Conservation (phyloP, 2,329 filamentous ascomycete species). For the Ploettnerulaceae sp. region DNA sequence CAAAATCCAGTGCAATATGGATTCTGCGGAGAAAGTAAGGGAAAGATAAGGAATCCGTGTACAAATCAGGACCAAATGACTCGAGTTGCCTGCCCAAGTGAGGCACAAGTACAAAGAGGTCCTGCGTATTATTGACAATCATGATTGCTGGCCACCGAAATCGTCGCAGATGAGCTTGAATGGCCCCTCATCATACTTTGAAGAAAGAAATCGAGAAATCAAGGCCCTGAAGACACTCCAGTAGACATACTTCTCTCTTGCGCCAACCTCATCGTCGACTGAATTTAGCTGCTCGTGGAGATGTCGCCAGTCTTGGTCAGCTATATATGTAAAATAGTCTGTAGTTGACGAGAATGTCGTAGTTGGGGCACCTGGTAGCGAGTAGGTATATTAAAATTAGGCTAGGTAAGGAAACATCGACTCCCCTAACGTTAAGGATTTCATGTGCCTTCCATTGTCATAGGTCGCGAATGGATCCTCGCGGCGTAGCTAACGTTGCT, state of each 20-base stretch:
- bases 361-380: slow-evolving; percentile 5
- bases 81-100: too few relatives aligned
- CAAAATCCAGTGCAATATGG: too few relatives aligned
- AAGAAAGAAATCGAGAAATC: slow-evolving; percentile 25
- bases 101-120: too few relatives aligned
- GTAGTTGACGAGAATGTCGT: slow-evolving; percentile 32
- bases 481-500: slow-evolving; percentile 1
- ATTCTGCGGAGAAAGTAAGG: too few relatives aligned
- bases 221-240: slow-evolving; percentile 30
- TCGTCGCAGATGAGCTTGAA: slow-evolving; percentile 38
- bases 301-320: not conserved
- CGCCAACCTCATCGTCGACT: slow-evolving; percentile 25
- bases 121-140: slow-evolving; percentile 33
- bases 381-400: slow-evolving; percentile 1
- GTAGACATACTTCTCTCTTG: slow-evolving; percentile 29
- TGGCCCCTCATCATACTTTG: slow-evolving; percentile 25
- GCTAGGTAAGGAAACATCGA: slow-evolving; percentile 7
- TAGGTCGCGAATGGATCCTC: slow-evolving; percentile 2
- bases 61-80: too few relatives aligned
- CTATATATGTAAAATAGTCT: slow-evolving; percentile 31
- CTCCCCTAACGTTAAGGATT: slow-evolving; percentile 1
- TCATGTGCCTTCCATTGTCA: slow-evolving; percentile 9
- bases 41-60: too few relatives aligned
- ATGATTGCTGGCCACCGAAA: slow-evolving; percentile 35
- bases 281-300: slow-evolving; percentile 26